Evolutionary conservation across 169 alveolate genomes (phyloP), one percentile per base, ranked within the genome.

Genomic region (Cryptosporidium meleagridis): DNA sequence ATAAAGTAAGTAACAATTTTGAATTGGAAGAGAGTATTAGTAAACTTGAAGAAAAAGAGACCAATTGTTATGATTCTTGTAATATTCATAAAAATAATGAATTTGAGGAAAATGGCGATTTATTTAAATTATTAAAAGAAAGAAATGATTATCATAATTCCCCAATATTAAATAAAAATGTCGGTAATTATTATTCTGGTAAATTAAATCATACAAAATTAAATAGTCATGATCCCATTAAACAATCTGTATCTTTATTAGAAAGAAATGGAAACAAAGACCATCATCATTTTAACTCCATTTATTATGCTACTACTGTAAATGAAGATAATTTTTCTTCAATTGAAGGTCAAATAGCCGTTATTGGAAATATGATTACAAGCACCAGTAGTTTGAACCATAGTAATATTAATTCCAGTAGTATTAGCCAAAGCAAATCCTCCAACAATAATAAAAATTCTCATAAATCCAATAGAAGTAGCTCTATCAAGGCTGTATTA

Each of bases 401-500:
- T 21, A 65, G 62, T 6, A 12, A 7, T 55, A 55, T 0, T 55
- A 55, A 26, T 21, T n/a, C 31, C 31, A 55, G 35, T 23, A 21
- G 67, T 23, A 55, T 55, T 55, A 55, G 8, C 5, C 35, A 55
- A 6, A 21, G 35, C 18, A 55, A 55, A 55, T 55, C 48, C 23
- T 16, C 44, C 8, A 70, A 7, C 10, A 31, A 35, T 44, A 37
- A 8, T 45, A 80, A 80, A 80, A 80, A 41, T 16, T 62, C 41
- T 26, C 37, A 65, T 41, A 80, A 65, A 31, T 31, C 58, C 31
- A 62, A 65, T 58, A 80, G 52, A 39, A 59, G 89, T 31, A 80
- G 68, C 45, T 59, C 89, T 21, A 80, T 80, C 53, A 80, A 65
- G 31, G 75, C 89, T 23, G 89, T 80, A 5, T 44, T 80, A 14